phyloP scores from a whole-genome alignment of 225 moss, liverwort and hornwort genomes.

The Rhytidiadelphus loreus region DNA sequence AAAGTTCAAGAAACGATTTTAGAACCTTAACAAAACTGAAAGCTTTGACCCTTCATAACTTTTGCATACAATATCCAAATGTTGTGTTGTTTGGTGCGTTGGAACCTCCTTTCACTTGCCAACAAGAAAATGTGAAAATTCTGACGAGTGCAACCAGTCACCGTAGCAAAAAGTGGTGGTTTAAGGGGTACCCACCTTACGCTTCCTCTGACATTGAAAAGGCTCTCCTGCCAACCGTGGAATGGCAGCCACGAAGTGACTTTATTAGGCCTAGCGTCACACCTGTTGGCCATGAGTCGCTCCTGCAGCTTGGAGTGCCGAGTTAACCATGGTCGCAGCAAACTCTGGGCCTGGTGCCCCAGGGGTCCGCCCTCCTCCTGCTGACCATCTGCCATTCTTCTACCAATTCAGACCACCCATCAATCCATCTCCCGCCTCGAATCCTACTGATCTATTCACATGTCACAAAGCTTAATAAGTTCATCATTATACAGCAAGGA shows the following conservation, averaged over 20 bases:
- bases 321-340: not conserved
- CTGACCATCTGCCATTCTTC: not conserved
- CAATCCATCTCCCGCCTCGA: not conserved
- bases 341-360: not conserved
- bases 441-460: not conserved
- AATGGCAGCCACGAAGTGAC: not conserved
- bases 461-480: not conserved
- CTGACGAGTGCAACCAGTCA: not conserved
- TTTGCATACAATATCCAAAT: not conserved
- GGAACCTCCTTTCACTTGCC: not conserved
- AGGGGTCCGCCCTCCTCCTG: not conserved
- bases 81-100: not conserved
- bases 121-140: too few relatives aligned
- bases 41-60: too few relatives aligned
- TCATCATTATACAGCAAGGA: too few relatives aligned
- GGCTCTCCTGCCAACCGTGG: not conserved
- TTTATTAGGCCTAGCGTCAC: not conserved
- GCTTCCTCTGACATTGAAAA: not conserved
- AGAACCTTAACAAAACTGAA: accelerated
- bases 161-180: not conserved
- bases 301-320: not conserved
- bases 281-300: not conserved
- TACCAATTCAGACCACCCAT: not conserved
- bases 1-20: not conserved
- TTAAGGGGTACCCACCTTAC: not conserved